Base-by-base conservation (phyloP, 2,329 filamentous ascomycete species). In the Ceratocystis lukuohia region DNA sequence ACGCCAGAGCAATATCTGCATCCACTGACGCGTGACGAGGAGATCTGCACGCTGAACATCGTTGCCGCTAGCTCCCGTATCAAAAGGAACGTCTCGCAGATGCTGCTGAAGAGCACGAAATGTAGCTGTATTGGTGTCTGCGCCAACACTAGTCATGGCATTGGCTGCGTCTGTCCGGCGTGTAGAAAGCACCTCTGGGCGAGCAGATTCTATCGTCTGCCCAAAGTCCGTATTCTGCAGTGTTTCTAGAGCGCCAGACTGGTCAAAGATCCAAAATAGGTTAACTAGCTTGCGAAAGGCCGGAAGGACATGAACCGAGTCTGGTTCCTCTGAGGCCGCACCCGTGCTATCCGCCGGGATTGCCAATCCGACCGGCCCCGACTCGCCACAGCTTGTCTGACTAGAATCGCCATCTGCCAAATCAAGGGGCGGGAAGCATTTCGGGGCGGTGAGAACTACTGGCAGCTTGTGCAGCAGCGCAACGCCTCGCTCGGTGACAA, bases 401-500 rank as follows among this genome's bases (percentile, higher is more conserved):
- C 22, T 15, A 3, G 50, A 20, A 28, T 57, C 20, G 17, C 53
- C 53, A 1, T 65, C 37, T 7, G 33, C 10, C 8, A 64, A 22
- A 25, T 64, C 74, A 4, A 75, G 72, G 5, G 70, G 74, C 30
- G 71, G 78, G 45, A 75, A 76, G 66, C 71, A 77, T 77, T 1
- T 28, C 2, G 66, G 66, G 12, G 75, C 75, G 62, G 74, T 76
- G 15, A 81, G 70, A 1, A 80, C 73, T 2, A 79, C 75, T 0
- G 80, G 80, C 0, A 81, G 73, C 62, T 79, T 78, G 69, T 82
- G 79, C 15, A 82, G 74, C 68, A 81, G 76, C 12, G 78, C 77
- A 5, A 82, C 79, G 4, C 79, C 79, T 72, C 74, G 71, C 67
- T 79, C 80, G 0, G 80, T 82, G 12, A 81, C 76, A 67, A 80